Conservation (phyloP, 148 eudicot species). For the Spergularia marina region DNA sequence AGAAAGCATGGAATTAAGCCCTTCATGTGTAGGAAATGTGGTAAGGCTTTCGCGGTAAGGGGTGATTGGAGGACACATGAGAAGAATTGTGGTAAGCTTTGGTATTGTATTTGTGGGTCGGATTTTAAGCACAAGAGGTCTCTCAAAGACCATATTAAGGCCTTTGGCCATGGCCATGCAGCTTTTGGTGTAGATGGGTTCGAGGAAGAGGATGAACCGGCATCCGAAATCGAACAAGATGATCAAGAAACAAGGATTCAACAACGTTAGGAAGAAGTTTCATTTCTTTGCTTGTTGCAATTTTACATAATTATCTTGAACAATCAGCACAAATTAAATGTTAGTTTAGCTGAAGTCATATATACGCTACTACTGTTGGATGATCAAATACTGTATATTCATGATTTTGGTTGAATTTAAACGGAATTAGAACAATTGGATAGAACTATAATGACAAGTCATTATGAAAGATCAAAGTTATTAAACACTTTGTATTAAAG, state of each 20-base stretch:
- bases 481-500: conserved; percentile 7
- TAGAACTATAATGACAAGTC: conserved; percentile 3
- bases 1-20: conserved; percentile 39
- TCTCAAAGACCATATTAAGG: conserved; percentile 38
- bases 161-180: conserved; percentile 37
- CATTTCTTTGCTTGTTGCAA: neutral
- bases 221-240: conserved; percentile 36
- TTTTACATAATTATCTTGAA: neutral
- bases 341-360: too few species aligned
- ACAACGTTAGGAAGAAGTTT: neutral
- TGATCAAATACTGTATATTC: conserved; percentile 17
- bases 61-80: conserved; percentile 45
- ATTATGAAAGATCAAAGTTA: conserved; percentile 10
- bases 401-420: conserved; percentile 14
- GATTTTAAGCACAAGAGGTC: conserved; percentile 42
- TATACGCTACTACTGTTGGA: too few species aligned
- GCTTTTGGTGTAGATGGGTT: conserved; percentile 24
- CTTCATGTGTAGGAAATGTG: conserved; percentile 39
- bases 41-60: conserved; percentile 34
- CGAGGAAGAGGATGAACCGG: conserved; percentile 34
- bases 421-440: neutral
- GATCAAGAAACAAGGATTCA: conserved; percentile 4
- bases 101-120: conserved; percentile 39
- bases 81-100: conserved; percentile 39
- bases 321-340: too few species aligned